These are phyloP conservation scores for Citrus trifoliata DNA, from an alignment of 345 rosid species.

Conservation along the genomic window DNA sequence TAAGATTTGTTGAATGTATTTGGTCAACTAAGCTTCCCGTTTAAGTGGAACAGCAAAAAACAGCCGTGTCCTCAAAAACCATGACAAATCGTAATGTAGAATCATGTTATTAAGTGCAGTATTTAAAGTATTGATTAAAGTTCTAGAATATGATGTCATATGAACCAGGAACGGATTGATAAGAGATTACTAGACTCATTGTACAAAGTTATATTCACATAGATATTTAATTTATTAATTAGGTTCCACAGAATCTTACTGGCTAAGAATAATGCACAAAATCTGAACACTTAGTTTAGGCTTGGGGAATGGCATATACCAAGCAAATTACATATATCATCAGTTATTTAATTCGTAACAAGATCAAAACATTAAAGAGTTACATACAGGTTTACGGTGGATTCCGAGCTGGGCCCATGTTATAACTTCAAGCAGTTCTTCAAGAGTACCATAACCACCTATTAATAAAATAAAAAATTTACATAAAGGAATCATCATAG, in stretches of 20 bases:
- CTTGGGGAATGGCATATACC: too few species aligned
- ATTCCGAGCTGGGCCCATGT: slow-evolving; percentile 99
- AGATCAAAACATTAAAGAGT: neutral
- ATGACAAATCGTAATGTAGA: slow-evolving; percentile 12
- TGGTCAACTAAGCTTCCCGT: slow-evolving; percentile 10
- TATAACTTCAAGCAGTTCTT: slow-evolving; percentile 91
- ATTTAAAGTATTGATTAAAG: neutral
- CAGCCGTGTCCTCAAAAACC: slow-evolving; percentile 19
- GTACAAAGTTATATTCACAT: too few species aligned
- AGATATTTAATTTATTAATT: neutral
- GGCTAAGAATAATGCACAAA: neutral
- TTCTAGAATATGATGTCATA: slow-evolving; percentile 15
- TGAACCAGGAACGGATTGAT: neutral
- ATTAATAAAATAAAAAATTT: neutral
- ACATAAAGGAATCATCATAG: neutral
- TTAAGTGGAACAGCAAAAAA: slow-evolving; percentile 1
- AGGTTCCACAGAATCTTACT: neutral
- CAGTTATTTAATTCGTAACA: neutral
- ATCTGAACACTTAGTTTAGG: too few species aligned
- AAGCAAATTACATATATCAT: neutral
- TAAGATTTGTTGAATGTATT: slow-evolving; percentile 12
- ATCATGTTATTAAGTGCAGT: neutral
- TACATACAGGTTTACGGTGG: slow-evolving; percentile 85
- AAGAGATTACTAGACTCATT: too few species aligned
- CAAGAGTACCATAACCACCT: slow-evolving; percentile 98